phyloP scores from a whole-genome alignment of 768 basidiomycete genomes.

The Cystobasidium tubakii region DNA sequence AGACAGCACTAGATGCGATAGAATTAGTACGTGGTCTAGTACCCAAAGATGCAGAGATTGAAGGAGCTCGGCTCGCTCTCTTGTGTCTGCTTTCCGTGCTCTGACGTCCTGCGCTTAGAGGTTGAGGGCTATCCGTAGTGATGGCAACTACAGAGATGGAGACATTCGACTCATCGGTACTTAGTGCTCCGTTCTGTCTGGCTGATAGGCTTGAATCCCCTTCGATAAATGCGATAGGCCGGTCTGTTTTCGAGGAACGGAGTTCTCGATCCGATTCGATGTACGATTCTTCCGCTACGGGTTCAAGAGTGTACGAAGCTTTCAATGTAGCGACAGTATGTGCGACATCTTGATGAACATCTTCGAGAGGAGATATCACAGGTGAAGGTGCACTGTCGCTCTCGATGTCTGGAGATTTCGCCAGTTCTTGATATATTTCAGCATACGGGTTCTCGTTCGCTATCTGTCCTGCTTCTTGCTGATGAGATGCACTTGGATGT shows the following conservation, averaged over 20 bases:
- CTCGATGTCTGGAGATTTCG: constrained; percentile 3
- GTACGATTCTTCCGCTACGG: constrained; percentile 3
- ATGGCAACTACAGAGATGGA: not conserved
- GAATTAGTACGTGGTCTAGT: not conserved
- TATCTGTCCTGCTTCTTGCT: not conserved
- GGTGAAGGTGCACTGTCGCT: not conserved
- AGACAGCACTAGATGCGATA: not conserved
- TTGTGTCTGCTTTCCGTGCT: not conserved
- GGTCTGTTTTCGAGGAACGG: not conserved
- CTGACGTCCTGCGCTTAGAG: not conserved
- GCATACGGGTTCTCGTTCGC: constrained; percentile 8
- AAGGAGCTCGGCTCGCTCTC: not conserved
- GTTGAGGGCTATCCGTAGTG: not conserved
- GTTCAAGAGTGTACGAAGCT: not conserved
- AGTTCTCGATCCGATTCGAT: not conserved
- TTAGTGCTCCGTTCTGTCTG: not conserved
- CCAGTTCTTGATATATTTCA: not conserved
- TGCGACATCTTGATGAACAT: not conserved
- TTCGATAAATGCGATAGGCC: not conserved
- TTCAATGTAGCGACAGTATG: not conserved
- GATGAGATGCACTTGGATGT: not conserved
- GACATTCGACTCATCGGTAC: not conserved
- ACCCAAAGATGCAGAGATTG: not conserved
- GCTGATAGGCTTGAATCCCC: not conserved
- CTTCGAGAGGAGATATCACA: not conserved